Evolutionary conservation across 345 rosid genomes (phyloP).

Genomic region (Stellera chamaejasme): DNA sequence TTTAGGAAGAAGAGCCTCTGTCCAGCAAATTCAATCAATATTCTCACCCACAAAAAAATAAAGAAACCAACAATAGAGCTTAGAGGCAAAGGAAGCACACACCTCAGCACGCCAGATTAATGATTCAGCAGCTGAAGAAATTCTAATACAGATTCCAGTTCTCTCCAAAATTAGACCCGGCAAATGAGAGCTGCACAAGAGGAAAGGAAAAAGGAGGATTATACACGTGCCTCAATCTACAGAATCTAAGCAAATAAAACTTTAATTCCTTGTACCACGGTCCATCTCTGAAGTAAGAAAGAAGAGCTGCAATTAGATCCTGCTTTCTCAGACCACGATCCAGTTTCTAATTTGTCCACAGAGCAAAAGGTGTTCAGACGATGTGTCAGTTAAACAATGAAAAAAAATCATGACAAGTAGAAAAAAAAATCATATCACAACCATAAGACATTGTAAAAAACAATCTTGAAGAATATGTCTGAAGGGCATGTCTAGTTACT

Average conservation of each 20-base stretch:
- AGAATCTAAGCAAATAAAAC: background rate
- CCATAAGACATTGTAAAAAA: no score
- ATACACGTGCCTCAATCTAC: conserved; percentile 2
- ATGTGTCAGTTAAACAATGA: conserved; percentile 3
- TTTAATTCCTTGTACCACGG: conserved; percentile 31
- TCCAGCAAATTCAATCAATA: conserved; percentile 14
- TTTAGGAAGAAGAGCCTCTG: conserved; percentile 95
- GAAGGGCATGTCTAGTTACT: no score
- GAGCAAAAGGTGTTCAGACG: background rate
- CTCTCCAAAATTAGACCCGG: conserved; percentile 41
- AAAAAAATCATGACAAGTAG: background rate
- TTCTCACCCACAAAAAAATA: conserved; percentile 3
- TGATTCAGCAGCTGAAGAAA: conserved; percentile 53
- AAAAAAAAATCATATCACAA: background rate
- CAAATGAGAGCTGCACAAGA: conserved; percentile 39
- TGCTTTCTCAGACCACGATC: conserved; percentile 50
- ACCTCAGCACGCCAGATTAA: conserved; percentile 92
- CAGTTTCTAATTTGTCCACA: conserved; percentile 35
- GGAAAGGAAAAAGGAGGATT: conserved; percentile 5
- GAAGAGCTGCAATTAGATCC: conserved; percentile 50
- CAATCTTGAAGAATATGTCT: no score
- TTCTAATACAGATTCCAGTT: conserved; percentile 47
- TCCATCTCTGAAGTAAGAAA: conserved; percentile 43
- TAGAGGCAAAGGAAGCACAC: conserved; percentile 2
- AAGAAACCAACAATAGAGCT: background rate